Conservation (phyloP, 2,329 filamentous ascomycete genomes). For the Plectosphaerella cucumerina region DNA sequence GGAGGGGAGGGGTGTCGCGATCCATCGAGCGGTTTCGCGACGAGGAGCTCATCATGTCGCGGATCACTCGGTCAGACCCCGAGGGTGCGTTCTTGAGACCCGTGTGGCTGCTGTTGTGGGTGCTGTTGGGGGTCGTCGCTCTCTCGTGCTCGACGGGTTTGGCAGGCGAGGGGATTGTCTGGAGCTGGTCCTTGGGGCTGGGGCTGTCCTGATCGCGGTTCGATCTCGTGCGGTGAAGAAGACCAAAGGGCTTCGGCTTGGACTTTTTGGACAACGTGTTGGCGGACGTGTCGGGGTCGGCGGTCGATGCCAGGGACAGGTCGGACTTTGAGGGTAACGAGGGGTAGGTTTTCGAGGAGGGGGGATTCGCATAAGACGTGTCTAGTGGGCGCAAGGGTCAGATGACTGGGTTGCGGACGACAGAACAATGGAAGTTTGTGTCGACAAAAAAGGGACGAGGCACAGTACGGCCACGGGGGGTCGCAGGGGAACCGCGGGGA, state of each 20-base stretch:
- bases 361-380: slow-evolving; percentile 24
- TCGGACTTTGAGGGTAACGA: slow-evolving; percentile 46
- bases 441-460: not conserved
- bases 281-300: slow-evolving; percentile 36
- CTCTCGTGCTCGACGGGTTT: slow-evolving; percentile 32
- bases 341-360: slow-evolving; percentile 32
- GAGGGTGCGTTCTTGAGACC: slow-evolving; percentile 60
- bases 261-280: slow-evolving; percentile 35
- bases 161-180: slow-evolving; percentile 18
- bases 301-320: slow-evolving; percentile 44
- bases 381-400: slow-evolving; percentile 18
- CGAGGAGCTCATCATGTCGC: slow-evolving; percentile 62
- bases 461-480: too few relatives aligned
- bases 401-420: not conserved
- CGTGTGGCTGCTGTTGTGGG: slow-evolving; percentile 20
- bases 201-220: slow-evolving; percentile 43
- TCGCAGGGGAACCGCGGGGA: too few relatives aligned
- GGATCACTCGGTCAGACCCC: slow-evolving; percentile 61
- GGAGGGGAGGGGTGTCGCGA: slow-evolving; percentile 33
- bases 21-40: slow-evolving; percentile 71
- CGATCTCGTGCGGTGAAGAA: slow-evolving; percentile 48
- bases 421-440: slow-evolving; percentile 1
- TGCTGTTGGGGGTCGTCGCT: slow-evolving; percentile 21
- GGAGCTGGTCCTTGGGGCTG: slow-evolving; percentile 29
- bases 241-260: slow-evolving; percentile 52